phyloP scores from a whole-genome alignment of 1,284 basidiomycete genomes.

The Apiotrichum domesticum region DNA sequence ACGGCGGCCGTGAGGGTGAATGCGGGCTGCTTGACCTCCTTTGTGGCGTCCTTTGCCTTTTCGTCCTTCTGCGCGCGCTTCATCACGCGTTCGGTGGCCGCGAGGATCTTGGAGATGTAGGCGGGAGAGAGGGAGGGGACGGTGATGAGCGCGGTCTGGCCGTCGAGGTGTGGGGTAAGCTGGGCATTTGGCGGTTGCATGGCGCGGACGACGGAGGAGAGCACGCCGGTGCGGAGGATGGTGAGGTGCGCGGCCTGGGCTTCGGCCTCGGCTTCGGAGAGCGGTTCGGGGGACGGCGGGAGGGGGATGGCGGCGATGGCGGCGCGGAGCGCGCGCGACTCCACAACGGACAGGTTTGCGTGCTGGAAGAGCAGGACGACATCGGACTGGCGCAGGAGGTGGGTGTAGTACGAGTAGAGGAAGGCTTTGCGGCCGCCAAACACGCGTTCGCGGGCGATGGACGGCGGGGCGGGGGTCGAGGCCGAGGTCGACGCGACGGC shows the following conservation, averaged over 20 bases:
- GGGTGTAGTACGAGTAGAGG: conserved; percentile 42
- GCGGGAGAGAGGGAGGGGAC: conserved; percentile 42
- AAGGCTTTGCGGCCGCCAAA: conserved; percentile 45
- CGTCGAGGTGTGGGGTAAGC: conserved; percentile 7
- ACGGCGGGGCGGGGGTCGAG: not conserved
- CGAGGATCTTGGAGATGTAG: conserved; percentile 39
- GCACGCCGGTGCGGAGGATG: conserved; percentile 44
- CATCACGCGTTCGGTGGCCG: conserved; percentile 32
- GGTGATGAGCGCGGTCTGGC: conserved; percentile 41
- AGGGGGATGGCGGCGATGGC: conserved; percentile 35
- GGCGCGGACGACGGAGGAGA: conserved; percentile 21
- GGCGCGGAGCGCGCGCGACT: conserved; percentile 35
- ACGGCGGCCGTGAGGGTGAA: conserved; percentile 44
- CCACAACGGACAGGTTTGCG: conserved; percentile 41
- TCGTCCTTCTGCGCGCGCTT: conserved; percentile 19
- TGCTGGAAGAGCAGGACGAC: conserved; percentile 48
- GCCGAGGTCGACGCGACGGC: conserved; percentile 26
- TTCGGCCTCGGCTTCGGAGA: not conserved
- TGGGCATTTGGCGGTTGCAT: conserved; percentile 18
- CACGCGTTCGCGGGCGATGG: conserved; percentile 17
- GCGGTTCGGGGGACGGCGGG: conserved; percentile 16
- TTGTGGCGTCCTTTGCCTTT: conserved; percentile 15
- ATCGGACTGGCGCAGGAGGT: conserved; percentile 39
- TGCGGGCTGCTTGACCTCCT: conserved; percentile 29
- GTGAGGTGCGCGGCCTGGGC: conserved; percentile 28